A percentile compares a stretch with the other conserved stretches of the same genome.
phyloP scores from a whole-genome alignment of 2,329 filamentous ascomycete genomes.

The Aspergillus sojae region DNA sequence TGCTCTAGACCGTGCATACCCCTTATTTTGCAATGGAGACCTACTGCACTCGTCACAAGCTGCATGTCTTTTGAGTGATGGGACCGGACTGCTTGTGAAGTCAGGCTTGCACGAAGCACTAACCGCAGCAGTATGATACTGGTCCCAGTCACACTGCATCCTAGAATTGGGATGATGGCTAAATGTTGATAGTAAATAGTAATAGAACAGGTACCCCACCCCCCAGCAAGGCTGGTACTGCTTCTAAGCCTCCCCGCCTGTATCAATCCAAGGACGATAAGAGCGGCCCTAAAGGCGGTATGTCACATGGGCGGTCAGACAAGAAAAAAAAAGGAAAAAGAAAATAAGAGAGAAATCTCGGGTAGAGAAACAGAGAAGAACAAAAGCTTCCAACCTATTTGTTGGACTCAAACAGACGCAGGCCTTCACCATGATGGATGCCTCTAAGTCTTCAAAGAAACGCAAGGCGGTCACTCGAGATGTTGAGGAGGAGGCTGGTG shows the following conservation, averaged over 20 bases:
- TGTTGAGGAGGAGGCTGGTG: conserved; percentile 51
- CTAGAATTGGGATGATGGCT: not conserved
- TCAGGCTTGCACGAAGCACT: conserved; percentile 12
- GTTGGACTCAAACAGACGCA: not conserved
- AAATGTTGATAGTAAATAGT: not conserved
- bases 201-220: not conserved
- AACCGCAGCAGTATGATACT: conserved; percentile 8
- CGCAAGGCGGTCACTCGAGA: conserved; percentile 65
- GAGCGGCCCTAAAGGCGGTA: conserved; percentile 29
- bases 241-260: not conserved
- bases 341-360: conserved; percentile 13
- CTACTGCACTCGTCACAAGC: conserved; percentile 54
- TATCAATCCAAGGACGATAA: conserved; percentile 19
- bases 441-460: conserved; percentile 56
- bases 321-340: not conserved
- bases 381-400: conserved; percentile 9
- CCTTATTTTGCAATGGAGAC: conserved; percentile 22
- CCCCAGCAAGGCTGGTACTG: not conserved
- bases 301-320: conserved; percentile 42
- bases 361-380: conserved; percentile 21
- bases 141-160: conserved; percentile 19
- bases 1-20: conserved; percentile 1
- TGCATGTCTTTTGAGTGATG: conserved; percentile 45
- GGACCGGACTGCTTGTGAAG: conserved; percentile 19
- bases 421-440: conserved; percentile 33